Evolutionary conservation across 805 yeast species (phyloP).

Genomic region (Yarrowia sp.): DNA sequence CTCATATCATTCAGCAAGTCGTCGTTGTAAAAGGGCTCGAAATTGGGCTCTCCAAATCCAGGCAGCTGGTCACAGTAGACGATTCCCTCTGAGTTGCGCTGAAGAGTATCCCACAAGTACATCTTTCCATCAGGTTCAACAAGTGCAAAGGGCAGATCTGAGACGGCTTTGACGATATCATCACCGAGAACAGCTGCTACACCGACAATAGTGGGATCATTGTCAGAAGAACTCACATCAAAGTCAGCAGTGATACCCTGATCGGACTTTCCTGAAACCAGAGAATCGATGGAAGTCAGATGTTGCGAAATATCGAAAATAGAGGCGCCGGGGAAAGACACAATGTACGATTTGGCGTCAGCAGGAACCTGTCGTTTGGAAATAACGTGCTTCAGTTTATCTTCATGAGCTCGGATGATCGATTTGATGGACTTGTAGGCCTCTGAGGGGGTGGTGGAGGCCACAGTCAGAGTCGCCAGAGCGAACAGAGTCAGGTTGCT

Average conservation of each 20-base stretch:
- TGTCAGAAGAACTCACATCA: background rate
- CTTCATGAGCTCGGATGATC: background rate
- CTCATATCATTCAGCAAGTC: background rate
- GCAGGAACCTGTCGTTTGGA: background rate
- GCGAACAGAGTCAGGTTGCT: background rate
- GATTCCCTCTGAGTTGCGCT: constrained; percentile 34
- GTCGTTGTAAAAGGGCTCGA: background rate
- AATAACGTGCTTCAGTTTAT: background rate
- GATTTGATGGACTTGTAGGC: constrained; percentile 10
- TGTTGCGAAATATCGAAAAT: background rate
- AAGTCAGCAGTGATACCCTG: background rate
- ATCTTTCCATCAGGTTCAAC: constrained; percentile 74
- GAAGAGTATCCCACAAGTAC: background rate
- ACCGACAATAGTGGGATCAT: background rate
- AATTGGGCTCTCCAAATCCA: background rate
- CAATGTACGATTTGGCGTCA: background rate
- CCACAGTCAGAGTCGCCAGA: background rate
- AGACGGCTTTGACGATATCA: background rate
- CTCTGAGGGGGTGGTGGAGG: background rate
- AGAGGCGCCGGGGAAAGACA: background rate
- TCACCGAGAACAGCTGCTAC: background rate
- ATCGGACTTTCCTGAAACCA: background rate
- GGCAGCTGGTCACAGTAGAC: constrained; percentile 41
- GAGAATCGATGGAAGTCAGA: background rate
- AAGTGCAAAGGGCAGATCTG: constrained; percentile 32